phyloP scores from a whole-genome alignment of 345 rosid genomes.

The Eucalyptus brandiana region DNA sequence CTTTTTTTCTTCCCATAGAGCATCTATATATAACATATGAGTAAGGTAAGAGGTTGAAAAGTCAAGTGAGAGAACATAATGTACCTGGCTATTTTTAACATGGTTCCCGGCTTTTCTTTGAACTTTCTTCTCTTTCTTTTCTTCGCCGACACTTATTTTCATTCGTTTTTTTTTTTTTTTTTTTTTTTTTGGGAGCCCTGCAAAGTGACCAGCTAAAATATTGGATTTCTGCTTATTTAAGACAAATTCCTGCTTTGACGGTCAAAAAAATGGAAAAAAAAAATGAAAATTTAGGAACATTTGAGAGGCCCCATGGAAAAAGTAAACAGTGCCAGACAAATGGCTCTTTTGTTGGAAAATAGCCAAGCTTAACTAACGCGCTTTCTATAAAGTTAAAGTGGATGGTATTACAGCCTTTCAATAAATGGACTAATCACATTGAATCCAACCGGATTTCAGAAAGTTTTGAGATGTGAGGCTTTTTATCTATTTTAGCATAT shows the following conservation, averaged over 20 bases:
- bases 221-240: neutral
- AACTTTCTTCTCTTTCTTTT: neutral
- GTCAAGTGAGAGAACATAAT: neutral
- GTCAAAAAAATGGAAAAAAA: neutral
- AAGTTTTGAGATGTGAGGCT: neutral
- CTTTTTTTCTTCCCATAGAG: neutral
- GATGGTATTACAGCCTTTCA: neutral
- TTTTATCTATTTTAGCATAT: neutral
- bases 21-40: neutral
- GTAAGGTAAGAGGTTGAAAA: neutral
- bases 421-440: neutral
- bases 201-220: neutral
- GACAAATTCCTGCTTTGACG: neutral
- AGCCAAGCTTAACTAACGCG: neutral
- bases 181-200: too few species aligned
- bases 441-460: neutral
- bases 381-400: neutral
- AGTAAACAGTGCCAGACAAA: neutral
- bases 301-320: neutral
- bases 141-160: neutral
- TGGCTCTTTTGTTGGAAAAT: neutral
- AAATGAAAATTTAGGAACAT: neutral
- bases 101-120: neutral
- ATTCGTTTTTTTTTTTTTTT: fast-evolving
- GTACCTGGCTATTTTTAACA: neutral